Base-by-base conservation (phyloP, 495 filamentous ascomycete genomes). In the Penicillium argentinense region DNA sequence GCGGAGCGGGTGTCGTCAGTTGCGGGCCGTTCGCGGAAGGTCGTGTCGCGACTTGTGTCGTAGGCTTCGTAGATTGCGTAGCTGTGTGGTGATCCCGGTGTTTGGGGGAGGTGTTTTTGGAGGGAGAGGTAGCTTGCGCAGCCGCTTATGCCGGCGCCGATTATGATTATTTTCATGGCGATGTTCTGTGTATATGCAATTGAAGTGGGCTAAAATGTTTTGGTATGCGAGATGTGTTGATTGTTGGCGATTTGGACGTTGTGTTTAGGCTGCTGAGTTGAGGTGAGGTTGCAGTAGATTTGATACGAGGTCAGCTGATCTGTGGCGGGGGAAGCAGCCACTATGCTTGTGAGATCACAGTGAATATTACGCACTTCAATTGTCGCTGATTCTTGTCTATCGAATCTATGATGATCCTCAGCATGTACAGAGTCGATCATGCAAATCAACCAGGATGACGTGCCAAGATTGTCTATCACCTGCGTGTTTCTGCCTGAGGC, bases 61-160 rank as follows among this genome's bases (percentile, higher is more conserved):
- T 72, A 66, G 1, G 71, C 65, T 42, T 69, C 66, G 50, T 67
- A 69, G 41, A 63, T 66, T 25, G 51, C 61, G 52, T 66, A 75
- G 64, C 54, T 40, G 23, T 73, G 66, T 21, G 40, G 39, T 7
- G 50, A 30, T 18, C 56, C 25, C 14, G 63, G 47, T 9, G 48
- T 48, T 16, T 44, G 22, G 22, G 71, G 70, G 9, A 80, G 66
- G 55, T 74, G 64, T 44, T 79, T 77, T 33, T 60, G 61, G 9
- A 82, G 69, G 23, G 61, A 59, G n/a, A 80, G 66, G 43, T 78
- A 79, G 26, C 64, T 60, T 6, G 73, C 37, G 14, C 73, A 68
- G 24, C 78, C 78, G 32, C 65, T 54, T 47, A 80, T 75, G 30
- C 78, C 78, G 29, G 58, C 77, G 36, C 78, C 78, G 18, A 79